Percentiles rank a stretch among this genome's conserved stretches.
Conservation (phyloP, 257 asterid species). For the Jaltomata sinuosa region DNA sequence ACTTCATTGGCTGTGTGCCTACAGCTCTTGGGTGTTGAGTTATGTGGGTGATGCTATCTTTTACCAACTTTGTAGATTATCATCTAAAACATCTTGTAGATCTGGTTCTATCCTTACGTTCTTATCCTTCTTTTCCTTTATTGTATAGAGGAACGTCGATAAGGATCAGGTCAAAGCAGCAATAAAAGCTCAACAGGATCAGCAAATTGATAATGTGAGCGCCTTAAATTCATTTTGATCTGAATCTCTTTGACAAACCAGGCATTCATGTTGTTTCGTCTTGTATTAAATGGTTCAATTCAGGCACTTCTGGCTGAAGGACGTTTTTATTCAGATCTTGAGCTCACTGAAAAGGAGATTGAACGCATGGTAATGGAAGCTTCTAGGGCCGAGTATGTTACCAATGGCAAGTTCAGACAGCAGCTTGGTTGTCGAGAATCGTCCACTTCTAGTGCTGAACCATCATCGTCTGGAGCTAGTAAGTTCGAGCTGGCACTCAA, state of each 20-base stretch:
- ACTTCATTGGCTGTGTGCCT: not conserved
- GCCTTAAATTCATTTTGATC: not conserved
- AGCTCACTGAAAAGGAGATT: conserved; percentile 94
- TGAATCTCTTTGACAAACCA: not conserved
- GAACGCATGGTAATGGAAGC: conserved; percentile 98
- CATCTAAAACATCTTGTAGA: not conserved
- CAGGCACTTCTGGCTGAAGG: conserved; percentile 99
- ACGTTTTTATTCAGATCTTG: conserved; percentile 93
- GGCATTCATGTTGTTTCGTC: not conserved
- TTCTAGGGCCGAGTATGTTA: conserved; percentile 84
- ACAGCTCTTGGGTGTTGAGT: not conserved
- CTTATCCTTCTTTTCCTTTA: not conserved
- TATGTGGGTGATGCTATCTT: not conserved
- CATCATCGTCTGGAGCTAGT: conserved; percentile 98
- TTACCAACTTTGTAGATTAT: not conserved
- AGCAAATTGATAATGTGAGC: conserved; percentile 84
- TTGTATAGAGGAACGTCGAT: conserved; percentile 51
- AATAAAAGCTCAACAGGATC: conserved; percentile 96
- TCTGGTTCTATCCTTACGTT: not conserved
- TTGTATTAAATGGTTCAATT: conserved; percentile 3
- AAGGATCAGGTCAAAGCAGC: conserved; percentile 97
- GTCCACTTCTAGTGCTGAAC: conserved; percentile 86
- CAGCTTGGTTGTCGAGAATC: conserved; percentile 60
- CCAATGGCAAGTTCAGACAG: conserved; percentile 56
- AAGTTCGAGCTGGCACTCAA: conserved; percentile 19